These are phyloP conservation scores for Populus davidiana DNA, from an alignment of 345 rosid genomes.

Conservation along the genomic window DNA sequence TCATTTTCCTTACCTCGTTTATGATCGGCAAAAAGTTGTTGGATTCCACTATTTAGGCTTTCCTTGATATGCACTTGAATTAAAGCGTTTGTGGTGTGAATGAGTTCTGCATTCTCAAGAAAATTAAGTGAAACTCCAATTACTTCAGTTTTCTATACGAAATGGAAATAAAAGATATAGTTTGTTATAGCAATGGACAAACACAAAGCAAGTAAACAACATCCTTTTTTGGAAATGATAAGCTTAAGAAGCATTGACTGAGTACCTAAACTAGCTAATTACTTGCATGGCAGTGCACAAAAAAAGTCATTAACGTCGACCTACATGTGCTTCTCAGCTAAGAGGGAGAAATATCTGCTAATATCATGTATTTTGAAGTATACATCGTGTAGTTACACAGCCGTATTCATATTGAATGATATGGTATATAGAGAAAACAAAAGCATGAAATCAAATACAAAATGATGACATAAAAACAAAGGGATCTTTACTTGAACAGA, in stretches of 20 bases:
- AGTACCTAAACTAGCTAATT: not conserved
- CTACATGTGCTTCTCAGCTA: slow-evolving; percentile 22
- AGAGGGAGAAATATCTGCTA: not conserved
- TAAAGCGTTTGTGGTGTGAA: not conserved
- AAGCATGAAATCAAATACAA: slow-evolving; percentile 7
- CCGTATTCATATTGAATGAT: not conserved
- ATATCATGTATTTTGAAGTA: not conserved
- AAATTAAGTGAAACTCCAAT: not conserved
- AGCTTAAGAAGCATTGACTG: not conserved
- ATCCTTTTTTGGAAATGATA: not conserved
- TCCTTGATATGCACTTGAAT: too few relatives aligned
- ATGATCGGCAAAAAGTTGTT: not conserved
- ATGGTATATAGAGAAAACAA: not conserved
- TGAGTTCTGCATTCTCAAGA: slow-evolving; percentile 4
- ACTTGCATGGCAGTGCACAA: slow-evolving; percentile 32
- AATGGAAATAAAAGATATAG: not conserved
- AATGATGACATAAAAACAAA: not conserved
- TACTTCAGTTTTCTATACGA: not conserved
- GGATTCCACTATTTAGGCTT: slow-evolving; percentile 11
- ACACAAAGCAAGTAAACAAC: not conserved
- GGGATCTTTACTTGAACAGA: not conserved
- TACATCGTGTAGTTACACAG: not conserved
- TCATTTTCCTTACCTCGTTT: slow-evolving; percentile 14
- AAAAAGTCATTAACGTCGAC: slow-evolving; percentile 21
- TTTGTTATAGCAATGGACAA: not conserved